These are phyloP conservation scores for Botryotinia convoluta DNA, from an alignment of 2,329 filamentous ascomycete genomes.

Conservation along the genomic window DNA sequence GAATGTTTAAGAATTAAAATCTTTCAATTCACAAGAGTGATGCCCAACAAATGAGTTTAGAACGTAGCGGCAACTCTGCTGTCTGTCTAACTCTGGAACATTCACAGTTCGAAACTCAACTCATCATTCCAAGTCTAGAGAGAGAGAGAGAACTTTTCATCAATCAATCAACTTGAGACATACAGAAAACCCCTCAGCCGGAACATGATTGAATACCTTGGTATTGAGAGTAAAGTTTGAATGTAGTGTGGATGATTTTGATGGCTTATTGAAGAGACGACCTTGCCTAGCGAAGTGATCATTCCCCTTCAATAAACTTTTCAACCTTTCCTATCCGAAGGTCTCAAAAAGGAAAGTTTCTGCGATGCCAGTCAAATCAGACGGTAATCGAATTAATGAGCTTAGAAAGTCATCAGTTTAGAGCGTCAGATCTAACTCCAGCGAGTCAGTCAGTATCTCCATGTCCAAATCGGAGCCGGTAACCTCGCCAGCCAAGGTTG, in stretches of 20 bases:
- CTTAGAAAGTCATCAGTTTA: background rate
- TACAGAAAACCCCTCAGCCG: accelerated
- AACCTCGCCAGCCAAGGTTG: background rate
- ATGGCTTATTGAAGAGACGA: background rate
- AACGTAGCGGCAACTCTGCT: background rate
- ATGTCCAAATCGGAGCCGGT: background rate
- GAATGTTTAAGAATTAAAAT: no score
- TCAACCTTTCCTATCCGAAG: background rate
- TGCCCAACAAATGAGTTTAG: background rate
- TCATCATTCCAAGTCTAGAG: no score
- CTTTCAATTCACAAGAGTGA: background rate
- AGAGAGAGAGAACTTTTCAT: background rate
- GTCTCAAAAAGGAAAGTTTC: background rate
- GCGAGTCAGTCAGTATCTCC: background rate
- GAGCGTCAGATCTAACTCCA: background rate
- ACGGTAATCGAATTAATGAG: background rate
- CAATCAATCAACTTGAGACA: no score
- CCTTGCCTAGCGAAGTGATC: background rate
- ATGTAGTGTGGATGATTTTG: background rate
- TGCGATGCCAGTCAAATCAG: background rate
- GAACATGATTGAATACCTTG: no score
- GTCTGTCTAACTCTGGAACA: background rate
- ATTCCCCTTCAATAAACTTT: background rate
- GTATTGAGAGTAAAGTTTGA: background rate
- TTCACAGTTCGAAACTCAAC: background rate